phyloP scores from a whole-genome alignment of 306 rosid genomes.

The Cyclanthera cordifolia region DNA sequence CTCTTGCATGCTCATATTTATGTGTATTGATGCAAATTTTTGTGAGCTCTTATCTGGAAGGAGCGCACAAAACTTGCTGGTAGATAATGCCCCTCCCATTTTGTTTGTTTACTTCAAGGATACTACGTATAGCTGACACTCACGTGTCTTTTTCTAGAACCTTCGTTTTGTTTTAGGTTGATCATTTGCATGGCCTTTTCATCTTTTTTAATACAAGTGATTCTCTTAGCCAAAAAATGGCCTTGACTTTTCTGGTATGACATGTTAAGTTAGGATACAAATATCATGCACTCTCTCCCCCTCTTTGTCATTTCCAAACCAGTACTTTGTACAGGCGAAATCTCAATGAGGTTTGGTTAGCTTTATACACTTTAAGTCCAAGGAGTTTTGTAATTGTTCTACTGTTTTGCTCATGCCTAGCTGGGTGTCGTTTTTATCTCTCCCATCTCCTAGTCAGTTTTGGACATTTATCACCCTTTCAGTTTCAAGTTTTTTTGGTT shows the following conservation, averaged over 20 bases:
- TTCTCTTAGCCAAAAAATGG: background rate
- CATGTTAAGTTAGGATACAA: background rate
- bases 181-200: background rate
- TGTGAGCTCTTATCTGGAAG: slow-evolving; percentile 6
- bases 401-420: background rate
- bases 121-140: background rate
- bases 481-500: background rate
- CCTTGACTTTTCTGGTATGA: background rate
- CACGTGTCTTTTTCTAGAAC: too few relatives aligned
- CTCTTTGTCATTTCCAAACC: slow-evolving; percentile 1
- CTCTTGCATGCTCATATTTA: background rate
- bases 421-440: background rate
- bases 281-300: background rate
- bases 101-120: background rate
- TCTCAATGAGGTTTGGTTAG: background rate
- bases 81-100: too few relatives aligned
- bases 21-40: background rate
- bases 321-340: background rate
- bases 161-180: background rate
- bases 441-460: background rate
- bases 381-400: background rate
- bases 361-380: background rate
- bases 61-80: background rate
- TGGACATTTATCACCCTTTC: background rate
- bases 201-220: background rate